A percentile compares a stretch with the other conserved stretches of the same genome.
These are phyloP conservation scores for Calonectria crousiana DNA, from an alignment of 2,329 filamentous ascomycete genomes.

Conservation along the genomic window DNA sequence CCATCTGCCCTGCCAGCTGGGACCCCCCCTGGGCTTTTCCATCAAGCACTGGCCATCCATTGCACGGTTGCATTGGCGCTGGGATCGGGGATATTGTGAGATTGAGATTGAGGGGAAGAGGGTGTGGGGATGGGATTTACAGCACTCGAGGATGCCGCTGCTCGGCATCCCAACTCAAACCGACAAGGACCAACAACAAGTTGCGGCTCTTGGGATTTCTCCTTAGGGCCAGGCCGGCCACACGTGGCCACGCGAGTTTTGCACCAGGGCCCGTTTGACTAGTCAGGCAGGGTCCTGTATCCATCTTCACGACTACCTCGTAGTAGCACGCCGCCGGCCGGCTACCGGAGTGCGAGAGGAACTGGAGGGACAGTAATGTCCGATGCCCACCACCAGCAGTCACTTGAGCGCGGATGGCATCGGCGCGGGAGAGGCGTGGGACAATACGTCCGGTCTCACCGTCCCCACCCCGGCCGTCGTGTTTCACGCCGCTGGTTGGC, in stretches of 20 bases:
- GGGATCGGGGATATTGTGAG: constrained; percentile 7
- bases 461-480: constrained; percentile 21
- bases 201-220: constrained; percentile 16
- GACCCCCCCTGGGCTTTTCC: neutral
- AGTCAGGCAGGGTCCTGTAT: neutral
- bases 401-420: constrained; percentile 31
- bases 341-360: constrained; percentile 1
- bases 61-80: neutral
- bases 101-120: constrained; percentile 11
- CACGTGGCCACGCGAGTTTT: constrained; percentile 7
- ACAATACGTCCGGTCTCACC: constrained; percentile 18
- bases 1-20: neutral
- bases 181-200: constrained; percentile 3
- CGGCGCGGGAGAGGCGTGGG: constrained; percentile 27
- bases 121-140: constrained; percentile 11
- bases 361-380: neutral
- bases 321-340: constrained; percentile 13
- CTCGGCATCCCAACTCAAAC: neutral
- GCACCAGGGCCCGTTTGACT: neutral
- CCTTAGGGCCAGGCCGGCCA: neutral
- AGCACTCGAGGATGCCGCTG: neutral
- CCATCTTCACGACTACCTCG: neutral
- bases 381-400: constrained; percentile 11
- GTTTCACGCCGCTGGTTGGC: constrained; percentile 32
- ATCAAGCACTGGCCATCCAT: neutral